phyloP scores from a whole-genome alignment of 192 early-diverging fungal species.

The Bifiguratus adelaidae region DNA sequence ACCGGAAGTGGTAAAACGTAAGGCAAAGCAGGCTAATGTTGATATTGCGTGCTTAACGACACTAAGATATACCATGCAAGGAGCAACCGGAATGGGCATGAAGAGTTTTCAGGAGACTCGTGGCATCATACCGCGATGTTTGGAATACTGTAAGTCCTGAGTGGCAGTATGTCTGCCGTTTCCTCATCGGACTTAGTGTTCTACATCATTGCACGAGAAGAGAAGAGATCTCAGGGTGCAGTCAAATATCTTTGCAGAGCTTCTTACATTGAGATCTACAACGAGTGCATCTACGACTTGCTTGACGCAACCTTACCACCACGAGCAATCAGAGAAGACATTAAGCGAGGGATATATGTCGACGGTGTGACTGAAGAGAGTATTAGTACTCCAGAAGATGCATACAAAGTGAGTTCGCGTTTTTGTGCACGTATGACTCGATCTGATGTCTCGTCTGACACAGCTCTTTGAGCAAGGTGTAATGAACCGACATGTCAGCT shows the following conservation, averaged over 20 bases:
- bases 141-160: conserved; percentile 32
- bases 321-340: conserved; percentile 52
- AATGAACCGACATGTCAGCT: conserved; percentile 57
- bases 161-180: not conserved
- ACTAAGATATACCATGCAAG: conserved; percentile 48
- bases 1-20: conserved; percentile 66
- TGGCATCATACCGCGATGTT: conserved; percentile 50
- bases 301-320: conserved; percentile 52
- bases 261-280: conserved; percentile 92
- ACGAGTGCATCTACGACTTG: conserved; percentile 84
- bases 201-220: conserved; percentile 34
- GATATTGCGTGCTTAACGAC: not conserved
- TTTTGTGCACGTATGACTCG: too few relatives aligned
- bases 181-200: conserved; percentile 25
- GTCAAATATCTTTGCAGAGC: conserved; percentile 74
- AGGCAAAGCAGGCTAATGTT: not conserved
- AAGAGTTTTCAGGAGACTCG: conserved; percentile 57
- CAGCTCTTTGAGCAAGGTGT: conserved; percentile 54
- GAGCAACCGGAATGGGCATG: conserved; percentile 71
- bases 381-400: conserved; percentile 46
- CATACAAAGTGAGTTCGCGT: conserved; percentile 48
- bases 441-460: too few relatives aligned
- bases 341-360: conserved; percentile 54
- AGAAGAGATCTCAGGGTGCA: conserved; percentile 33
- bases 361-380: conserved; percentile 56